These are phyloP conservation scores for Pythium periplocum DNA, from an alignment of 352 stramenopile genomes.

Conservation along the genomic window DNA sequence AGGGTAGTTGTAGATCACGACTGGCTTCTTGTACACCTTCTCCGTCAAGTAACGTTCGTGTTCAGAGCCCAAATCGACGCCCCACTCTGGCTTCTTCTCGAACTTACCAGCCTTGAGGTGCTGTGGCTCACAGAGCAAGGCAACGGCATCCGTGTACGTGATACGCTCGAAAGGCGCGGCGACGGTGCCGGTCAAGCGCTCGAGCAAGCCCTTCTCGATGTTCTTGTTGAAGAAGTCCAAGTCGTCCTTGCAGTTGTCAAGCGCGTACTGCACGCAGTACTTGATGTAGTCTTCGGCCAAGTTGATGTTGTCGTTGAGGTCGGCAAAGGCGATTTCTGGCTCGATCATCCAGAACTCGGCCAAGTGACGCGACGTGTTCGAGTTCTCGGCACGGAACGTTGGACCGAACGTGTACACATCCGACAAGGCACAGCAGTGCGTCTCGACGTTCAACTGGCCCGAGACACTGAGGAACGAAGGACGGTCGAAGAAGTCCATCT, in stretches of 20 bases:
- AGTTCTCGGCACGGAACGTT: conserved; percentile 99
- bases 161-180: conserved; percentile 70
- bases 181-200: conserved; percentile 45
- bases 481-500: conserved; percentile 89
- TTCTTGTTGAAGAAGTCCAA: conserved; percentile 94
- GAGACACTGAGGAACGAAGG: conserved; percentile 91
- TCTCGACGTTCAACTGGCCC: conserved; percentile 97
- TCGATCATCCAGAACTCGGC: conserved; percentile 99
- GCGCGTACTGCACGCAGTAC: conserved; percentile 90
- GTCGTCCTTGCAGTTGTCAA: conserved; percentile 91
- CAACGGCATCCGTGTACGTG: conserved; percentile 94
- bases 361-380: conserved; percentile 96
- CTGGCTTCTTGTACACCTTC: conserved; percentile 78
- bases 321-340: conserved; percentile 88
- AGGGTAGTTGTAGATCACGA: conserved; percentile 99
- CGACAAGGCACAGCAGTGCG: conserved; percentile 84
- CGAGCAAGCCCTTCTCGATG: conserved; percentile 86
- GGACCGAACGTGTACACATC: conserved; percentile 98
- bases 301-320: conserved; percentile 91
- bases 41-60: conserved; percentile 97
- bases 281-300: conserved; percentile 96
- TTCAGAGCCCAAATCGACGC: conserved; percentile 96
- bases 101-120: conserved; percentile 87
- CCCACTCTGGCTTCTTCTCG: conserved; percentile 87
- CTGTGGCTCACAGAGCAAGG: conserved; percentile 84